A percentile compares a stretch with the other conserved stretches of the same genome.
phyloP scores from a whole-genome alignment of 2,329 filamentous ascomycete genomes.

The Aaosphaeria arxii region DNA sequence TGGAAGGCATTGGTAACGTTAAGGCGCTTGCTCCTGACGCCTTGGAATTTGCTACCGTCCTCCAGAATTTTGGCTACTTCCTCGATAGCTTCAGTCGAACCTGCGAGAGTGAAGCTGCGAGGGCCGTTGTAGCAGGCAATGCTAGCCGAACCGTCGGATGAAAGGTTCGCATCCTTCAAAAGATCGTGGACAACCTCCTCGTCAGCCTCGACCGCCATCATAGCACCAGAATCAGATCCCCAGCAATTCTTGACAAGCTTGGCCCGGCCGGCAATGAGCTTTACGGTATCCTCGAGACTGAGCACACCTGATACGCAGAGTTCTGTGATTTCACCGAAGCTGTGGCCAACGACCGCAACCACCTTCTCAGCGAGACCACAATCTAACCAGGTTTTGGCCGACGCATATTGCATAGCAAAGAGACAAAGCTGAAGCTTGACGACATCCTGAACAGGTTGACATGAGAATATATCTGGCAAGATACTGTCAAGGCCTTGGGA shows the following conservation, averaged over 20 bases:
- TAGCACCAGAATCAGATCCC: slow-evolving; percentile 17
- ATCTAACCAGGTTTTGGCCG: slow-evolving; percentile 15
- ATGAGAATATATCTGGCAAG: slow-evolving; percentile 11
- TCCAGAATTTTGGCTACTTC: slow-evolving; percentile 5
- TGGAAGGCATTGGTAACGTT: slow-evolving; percentile 20
- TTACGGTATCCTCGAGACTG: slow-evolving; percentile 23
- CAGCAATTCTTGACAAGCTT: slow-evolving; percentile 19
- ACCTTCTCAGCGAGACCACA: slow-evolving; percentile 6
- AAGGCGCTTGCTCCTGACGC: slow-evolving; percentile 4
- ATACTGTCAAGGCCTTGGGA: slow-evolving; percentile 5
- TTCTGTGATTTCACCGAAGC: slow-evolving; percentile 40
- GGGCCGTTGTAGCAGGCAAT: slow-evolving; percentile 46
- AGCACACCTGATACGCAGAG: slow-evolving; percentile 32
- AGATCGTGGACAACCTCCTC: neutral
- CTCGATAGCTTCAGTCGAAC: slow-evolving; percentile 14
- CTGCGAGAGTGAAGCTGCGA: slow-evolving; percentile 41
- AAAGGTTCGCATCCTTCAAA: slow-evolving; percentile 1
- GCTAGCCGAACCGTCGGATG: slow-evolving; percentile 21
- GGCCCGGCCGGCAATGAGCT: slow-evolving; percentile 33
- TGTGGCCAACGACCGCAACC: slow-evolving; percentile 14
- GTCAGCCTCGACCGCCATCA: slow-evolving; percentile 15
- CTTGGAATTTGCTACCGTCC: slow-evolving; percentile 16
- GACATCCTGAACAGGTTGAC: slow-evolving; percentile 1
- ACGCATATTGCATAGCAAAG: slow-evolving; percentile 20
- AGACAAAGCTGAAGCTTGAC: slow-evolving; percentile 13